Base-by-base conservation (phyloP, 2,329 filamentous ascomycete species). In the Fusarium neocosmosporiellum region DNA sequence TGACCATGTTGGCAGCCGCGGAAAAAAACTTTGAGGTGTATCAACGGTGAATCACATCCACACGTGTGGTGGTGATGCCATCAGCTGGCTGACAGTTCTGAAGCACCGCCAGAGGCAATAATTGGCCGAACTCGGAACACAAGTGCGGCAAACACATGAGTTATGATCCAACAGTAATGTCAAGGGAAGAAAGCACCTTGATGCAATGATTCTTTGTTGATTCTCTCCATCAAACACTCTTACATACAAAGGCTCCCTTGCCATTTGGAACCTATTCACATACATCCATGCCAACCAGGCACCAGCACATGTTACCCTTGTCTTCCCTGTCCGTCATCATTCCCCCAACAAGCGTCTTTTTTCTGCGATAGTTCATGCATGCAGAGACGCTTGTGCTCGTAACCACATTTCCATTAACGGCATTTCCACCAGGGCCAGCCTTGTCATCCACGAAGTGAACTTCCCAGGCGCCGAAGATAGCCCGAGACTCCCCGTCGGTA, bases 121-220 rank as follows among this genome's bases (percentile, higher is more conserved):
- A 34, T 31, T 46, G 43, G 29, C 34, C 41, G 18, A 10, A 29
- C 22, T 37, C 24, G 20, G 50, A 29, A 57, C 24, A 36, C 33
- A 55, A 20, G 54, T 36, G 33, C 20, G 5, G 20, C 34, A 27
- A 37, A 57, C 34, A 37, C 54, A 39, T 31, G 16, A n/a, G 46
- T 50, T 24, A n/a, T 29, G 16, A 14, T 14, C 46, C 27, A 7
- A 53, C 18, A 48, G 9, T 53, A 14, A n/a, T 53, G 18, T 31
- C n/a, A 57, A 62, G 31, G 13, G 48, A 24, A n/a, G 33, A 27
- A n/a, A 33, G 37, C 18, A 16, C 29, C 5, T 46, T 46, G 33
- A 57, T 37, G 60, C 54, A 27, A 71, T 55, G 14, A 34, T 65
- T 50, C 41, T 48, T 71, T 65, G 46, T 70, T 70, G 58, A 43